Conservation (phyloP, 768 basidiomycete genomes). For the Inosperma sp. region DNA sequence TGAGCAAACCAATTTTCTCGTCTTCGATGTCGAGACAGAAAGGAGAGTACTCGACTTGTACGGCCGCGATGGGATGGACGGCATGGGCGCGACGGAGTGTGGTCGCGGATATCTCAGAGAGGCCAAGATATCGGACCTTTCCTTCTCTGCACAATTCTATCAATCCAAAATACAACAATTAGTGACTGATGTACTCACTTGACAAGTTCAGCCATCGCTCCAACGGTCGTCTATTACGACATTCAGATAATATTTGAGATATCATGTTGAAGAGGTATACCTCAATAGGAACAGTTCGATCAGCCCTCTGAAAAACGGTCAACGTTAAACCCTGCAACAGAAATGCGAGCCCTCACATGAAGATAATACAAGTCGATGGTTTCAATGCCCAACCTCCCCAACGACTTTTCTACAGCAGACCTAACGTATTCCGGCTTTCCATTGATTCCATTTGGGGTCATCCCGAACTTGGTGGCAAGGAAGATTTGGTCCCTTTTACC, state of each 20-base stretch:
- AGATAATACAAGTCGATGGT: conserved; percentile 45
- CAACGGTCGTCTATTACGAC: conserved; percentile 33
- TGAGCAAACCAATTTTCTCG: conserved; percentile 36
- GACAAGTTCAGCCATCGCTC: conserved; percentile 49
- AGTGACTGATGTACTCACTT: conserved; percentile 37
- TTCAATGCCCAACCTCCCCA: conserved; percentile 39
- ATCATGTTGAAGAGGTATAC: conserved; percentile 19
- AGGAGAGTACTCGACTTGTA: conserved; percentile 51
- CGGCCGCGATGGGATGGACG: conserved; percentile 45
- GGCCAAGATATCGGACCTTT: conserved; percentile 46
- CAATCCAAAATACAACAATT: background rate
- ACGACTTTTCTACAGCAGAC: conserved; percentile 34
- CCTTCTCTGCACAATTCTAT: conserved; percentile 26
- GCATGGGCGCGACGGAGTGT: conserved; percentile 48
- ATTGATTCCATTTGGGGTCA: conserved; percentile 16
- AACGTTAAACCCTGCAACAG: background rate
- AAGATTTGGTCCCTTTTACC: conserved; percentile 53
- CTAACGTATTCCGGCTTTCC: conserved; percentile 38
- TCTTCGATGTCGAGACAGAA: conserved; percentile 47
- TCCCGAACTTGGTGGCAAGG: conserved; percentile 52
- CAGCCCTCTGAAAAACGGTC: conserved; percentile 27
- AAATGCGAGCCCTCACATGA: conserved; percentile 29
- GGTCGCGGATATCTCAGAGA: conserved; percentile 45
- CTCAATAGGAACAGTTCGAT: conserved; percentile 45
- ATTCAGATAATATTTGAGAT: background rate